phyloP scores from a whole-genome alignment of 495 filamentous ascomycete genomes.

The Tuber brumale region DNA sequence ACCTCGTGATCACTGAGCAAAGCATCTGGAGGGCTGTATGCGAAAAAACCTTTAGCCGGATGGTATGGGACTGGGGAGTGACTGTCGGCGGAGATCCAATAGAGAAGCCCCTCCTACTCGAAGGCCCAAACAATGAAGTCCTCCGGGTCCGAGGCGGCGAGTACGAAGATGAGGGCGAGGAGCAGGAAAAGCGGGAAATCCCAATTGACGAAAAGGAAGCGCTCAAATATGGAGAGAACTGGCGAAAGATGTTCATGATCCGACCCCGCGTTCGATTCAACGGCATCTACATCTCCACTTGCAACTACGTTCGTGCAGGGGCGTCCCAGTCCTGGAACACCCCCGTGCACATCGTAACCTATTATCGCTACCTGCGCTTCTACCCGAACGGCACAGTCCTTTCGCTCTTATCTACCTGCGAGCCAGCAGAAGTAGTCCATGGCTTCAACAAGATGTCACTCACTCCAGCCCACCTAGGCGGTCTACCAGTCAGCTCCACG shows the following conservation, averaged over 20 bases:
- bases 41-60: conserved; percentile 62
- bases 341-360: conserved; percentile 93
- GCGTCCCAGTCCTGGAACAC: conserved; percentile 54
- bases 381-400: conserved; percentile 82
- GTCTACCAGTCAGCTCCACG: conserved; percentile 45
- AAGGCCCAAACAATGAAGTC: conserved; percentile 16
- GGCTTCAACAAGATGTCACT: conserved; percentile 50
- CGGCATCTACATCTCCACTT: conserved; percentile 90
- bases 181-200: conserved; percentile 39
- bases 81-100: conserved; percentile 58
- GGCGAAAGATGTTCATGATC: conserved; percentile 64
- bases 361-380: conserved; percentile 93
- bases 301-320: conserved; percentile 86
- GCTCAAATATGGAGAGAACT: conserved; percentile 47
- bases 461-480: conserved; percentile 28
- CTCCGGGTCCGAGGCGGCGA: not conserved
- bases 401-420: conserved; percentile 66
- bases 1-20: conserved; percentile 75
- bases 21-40: conserved; percentile 81
- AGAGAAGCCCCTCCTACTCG: conserved; percentile 10
- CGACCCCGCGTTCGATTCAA: conserved; percentile 88
- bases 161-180: conserved; percentile 21
- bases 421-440: conserved; percentile 78
- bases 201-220: conserved; percentile 46
- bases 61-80: conserved; percentile 73